Percentiles rank a stretch among this genome's conserved stretches.
Evolutionary conservation across 805 yeast genomes (phyloP).

Genomic region (Torulaspora microellipsoides): DNA sequence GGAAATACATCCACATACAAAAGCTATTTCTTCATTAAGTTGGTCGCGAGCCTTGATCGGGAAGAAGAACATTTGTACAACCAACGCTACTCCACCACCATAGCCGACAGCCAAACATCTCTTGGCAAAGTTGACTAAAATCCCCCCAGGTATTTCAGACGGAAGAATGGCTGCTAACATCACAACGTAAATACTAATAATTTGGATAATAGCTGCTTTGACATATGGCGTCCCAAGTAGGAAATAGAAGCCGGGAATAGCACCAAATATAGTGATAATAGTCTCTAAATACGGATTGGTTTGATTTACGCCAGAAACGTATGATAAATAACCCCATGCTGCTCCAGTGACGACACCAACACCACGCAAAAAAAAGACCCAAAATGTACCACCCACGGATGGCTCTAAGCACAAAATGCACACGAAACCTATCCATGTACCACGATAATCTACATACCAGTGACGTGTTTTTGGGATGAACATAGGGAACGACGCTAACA

Average conservation of each 20-base stretch:
- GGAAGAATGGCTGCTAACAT: conserved; percentile 43
- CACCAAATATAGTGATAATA: conserved; percentile 41
- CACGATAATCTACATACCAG: conserved; percentile 48
- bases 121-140: conserved; percentile 43
- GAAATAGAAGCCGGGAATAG: conserved; percentile 44
- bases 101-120: conserved; percentile 47
- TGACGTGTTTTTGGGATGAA: conserved; percentile 42
- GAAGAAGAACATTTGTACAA: conserved; percentile 43
- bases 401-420: conserved; percentile 48
- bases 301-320: conserved; percentile 41
- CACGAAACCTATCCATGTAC: conserved; percentile 53
- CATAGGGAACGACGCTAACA: conserved; percentile 48
- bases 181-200: conserved; percentile 45
- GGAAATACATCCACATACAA: conserved; percentile 39
- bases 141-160: conserved; percentile 36
- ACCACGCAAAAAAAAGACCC: conserved; percentile 43
- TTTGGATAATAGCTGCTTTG: conserved; percentile 47
- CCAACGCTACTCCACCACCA: conserved; percentile 45
- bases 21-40: conserved; percentile 40
- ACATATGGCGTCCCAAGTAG: conserved; percentile 45
- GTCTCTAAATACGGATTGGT: conserved; percentile 41
- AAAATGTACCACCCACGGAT: conserved; percentile 47
- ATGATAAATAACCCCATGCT: conserved; percentile 46
- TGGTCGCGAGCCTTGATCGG: conserved; percentile 47
- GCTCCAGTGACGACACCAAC: conserved; percentile 47